These are phyloP conservation scores for Casuarina glauca DNA, from an alignment of 306 rosid species.

Conservation along the genomic window DNA sequence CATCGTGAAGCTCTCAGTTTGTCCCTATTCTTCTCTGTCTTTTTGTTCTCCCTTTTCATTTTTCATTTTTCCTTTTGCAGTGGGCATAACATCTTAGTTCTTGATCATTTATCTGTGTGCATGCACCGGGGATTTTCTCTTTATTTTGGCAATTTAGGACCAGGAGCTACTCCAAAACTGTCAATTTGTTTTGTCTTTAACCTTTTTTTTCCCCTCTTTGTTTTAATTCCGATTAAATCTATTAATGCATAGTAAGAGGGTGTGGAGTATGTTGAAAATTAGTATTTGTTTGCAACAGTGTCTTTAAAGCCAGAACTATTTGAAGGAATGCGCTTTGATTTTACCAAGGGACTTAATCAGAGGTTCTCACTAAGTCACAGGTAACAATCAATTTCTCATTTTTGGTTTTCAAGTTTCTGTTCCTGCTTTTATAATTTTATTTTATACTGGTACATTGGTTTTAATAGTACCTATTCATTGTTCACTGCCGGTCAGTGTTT, in stretches of 20 bases:
- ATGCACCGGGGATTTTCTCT: not conserved
- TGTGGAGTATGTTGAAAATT: not conserved
- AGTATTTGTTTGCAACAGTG: constrained; percentile 46
- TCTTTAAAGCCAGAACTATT: constrained; percentile 91
- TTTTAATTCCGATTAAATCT: not conserved
- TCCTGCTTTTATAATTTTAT: not conserved
- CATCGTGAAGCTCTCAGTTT: constrained; percentile 96
- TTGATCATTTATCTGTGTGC: not conserved
- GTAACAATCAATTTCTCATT: constrained; percentile 32
- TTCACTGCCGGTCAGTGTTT: constrained; percentile 47
- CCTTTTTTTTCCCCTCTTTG: not conserved
- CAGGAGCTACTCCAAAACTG: not conserved
- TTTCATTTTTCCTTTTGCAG: not conserved
- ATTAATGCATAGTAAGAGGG: not conserved
- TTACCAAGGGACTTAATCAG: constrained; percentile 87
- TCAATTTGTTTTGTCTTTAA: not conserved
- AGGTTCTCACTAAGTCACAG: constrained; percentile 98
- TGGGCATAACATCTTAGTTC: too few species aligned
- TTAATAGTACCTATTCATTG: not conserved
- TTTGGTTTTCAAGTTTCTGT: not conserved
- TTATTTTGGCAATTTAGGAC: not conserved
- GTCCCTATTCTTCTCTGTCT: constrained; percentile 16
- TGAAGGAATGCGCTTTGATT: constrained; percentile 97
- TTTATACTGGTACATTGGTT: not conserved
- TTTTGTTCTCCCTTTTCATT: not conserved